Evolutionary conservation across 371 early-diverging fungal species (phyloP).

Genomic region (Conidiobolus coronatus): DNA sequence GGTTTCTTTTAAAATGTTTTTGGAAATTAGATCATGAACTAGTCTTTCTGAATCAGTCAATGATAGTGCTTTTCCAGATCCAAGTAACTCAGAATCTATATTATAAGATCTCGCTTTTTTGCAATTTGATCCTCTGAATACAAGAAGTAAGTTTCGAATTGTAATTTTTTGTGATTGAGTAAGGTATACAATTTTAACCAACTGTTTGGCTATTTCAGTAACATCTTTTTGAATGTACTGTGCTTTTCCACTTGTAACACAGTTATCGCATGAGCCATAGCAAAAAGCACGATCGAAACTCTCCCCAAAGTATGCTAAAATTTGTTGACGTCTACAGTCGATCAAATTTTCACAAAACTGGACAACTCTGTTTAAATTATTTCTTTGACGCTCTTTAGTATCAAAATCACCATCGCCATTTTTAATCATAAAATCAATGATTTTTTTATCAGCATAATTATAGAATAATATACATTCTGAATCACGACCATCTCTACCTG

Average conservation of each 20-base stretch:
- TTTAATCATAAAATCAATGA: constrained; percentile 50
- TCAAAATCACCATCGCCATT: constrained; percentile 58
- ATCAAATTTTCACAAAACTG: constrained; percentile 83
- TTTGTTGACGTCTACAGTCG: constrained; percentile 83
- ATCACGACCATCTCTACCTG: constrained; percentile 89
- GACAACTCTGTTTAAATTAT: constrained; percentile 75
- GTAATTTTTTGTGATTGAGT: too few species aligned
- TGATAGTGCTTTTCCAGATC: too few species aligned
- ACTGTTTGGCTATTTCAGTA: too few species aligned
- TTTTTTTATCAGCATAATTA: constrained; percentile 49
- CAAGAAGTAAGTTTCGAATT: too few species aligned
- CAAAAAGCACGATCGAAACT: constrained; percentile 44
- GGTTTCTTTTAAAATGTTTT: too few species aligned
- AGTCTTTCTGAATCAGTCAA: too few species aligned
- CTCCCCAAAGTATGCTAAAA: constrained; percentile 94
- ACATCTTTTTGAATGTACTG: too few species aligned
- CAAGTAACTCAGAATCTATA: too few species aligned
- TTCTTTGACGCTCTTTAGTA: constrained; percentile 66
- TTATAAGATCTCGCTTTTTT: too few species aligned
- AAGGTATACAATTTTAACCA: too few species aligned
- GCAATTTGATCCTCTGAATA: too few species aligned
- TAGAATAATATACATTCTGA: constrained; percentile 82
- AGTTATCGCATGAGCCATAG: constrained; percentile 87
- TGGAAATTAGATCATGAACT: too few species aligned
- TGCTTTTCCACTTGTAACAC: constrained; percentile 10